A percentile compares a stretch with the other conserved stretches of the same genome.
phyloP scores from a whole-genome alignment of 75 land plant genomes.

The Larix kaempferi region DNA sequence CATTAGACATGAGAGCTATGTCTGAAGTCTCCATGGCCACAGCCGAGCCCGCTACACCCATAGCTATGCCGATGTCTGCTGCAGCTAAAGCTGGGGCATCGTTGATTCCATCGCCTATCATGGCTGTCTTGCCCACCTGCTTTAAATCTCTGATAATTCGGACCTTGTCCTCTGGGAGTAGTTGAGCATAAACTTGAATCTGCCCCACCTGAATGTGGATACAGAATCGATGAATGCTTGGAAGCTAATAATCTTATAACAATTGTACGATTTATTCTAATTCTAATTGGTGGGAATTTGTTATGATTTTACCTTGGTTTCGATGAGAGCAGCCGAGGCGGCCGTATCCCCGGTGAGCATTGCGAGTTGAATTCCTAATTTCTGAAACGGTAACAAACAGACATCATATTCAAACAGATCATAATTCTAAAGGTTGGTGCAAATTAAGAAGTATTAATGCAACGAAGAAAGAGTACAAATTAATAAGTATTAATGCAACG shows the following conservation, averaged over 20 bases:
- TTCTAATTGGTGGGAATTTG: neutral
- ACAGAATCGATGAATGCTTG: neutral
- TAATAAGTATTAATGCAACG: no score
- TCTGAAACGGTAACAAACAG: neutral
- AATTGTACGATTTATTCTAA: neutral
- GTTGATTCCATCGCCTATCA: conserved; percentile 94
- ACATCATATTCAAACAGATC: no score
- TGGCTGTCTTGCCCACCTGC: conserved; percentile 51
- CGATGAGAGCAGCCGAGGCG: conserved; percentile 50
- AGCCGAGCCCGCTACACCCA: conserved; percentile 91
- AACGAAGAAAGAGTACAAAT: no score
- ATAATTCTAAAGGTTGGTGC: no score
- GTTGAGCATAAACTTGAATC: conserved; percentile 60
- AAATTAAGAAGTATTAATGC: no score
- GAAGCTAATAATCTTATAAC: neutral
- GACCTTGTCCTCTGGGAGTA: conserved; percentile 89
- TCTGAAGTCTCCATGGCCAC: conserved; percentile 85
- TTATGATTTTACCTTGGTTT: conserved; percentile 69
- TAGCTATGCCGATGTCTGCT: conserved; percentile 88
- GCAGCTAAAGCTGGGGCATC: conserved; percentile 90
- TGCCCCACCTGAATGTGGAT: conserved; percentile 44
- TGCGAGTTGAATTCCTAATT: conserved; percentile 55
- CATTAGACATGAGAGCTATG: conserved; percentile 85
- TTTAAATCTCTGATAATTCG: conserved; percentile 39
- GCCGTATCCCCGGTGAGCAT: conserved; percentile 88